Evolutionary conservation across 2,329 filamentous ascomycete species (phyloP).

Genomic region (Exophiala spinifera): DNA sequence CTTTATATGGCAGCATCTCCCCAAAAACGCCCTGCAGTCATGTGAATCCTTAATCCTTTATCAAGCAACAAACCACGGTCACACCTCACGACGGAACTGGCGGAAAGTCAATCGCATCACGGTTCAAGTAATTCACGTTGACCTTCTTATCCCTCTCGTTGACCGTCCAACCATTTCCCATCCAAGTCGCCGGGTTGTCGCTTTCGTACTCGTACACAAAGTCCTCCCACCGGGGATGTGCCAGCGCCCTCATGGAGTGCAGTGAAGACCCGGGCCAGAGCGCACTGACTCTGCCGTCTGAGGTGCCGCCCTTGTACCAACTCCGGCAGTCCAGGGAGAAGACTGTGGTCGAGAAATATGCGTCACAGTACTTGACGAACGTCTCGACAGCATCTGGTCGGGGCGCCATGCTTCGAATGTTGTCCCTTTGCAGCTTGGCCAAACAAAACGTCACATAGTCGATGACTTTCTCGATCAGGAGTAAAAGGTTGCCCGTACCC

Average conservation of each 20-base stretch:
- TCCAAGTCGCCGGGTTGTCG: conserved; percentile 45
- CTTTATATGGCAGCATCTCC: too few species aligned
- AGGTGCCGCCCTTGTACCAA: conserved; percentile 40
- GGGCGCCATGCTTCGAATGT: conserved; percentile 12
- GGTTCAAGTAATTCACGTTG: conserved; percentile 11
- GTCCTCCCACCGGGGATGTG: conserved; percentile 45
- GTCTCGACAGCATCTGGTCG: conserved; percentile 6
- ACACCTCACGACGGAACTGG: not conserved
- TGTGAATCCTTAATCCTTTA: not conserved
- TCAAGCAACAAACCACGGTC: not conserved
- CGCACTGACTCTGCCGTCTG: conserved; percentile 40
- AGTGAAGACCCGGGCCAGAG: conserved; percentile 39
- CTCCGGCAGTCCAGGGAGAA: conserved; percentile 15
- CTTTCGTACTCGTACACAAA: conserved; percentile 45
- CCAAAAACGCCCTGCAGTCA: not conserved
- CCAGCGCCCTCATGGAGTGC: conserved; percentile 35
- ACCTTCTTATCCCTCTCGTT: conserved; percentile 13
- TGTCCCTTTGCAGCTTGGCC: conserved; percentile 17
- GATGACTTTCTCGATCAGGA: conserved; percentile 16
- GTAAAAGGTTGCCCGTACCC: conserved; percentile 26
- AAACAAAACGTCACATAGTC: conserved; percentile 20
- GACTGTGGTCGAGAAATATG: conserved; percentile 18
- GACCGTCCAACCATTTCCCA: conserved; percentile 47
- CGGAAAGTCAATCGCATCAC: conserved; percentile 13
- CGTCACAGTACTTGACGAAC: conserved; percentile 13